Evolutionary conservation across 441 rosid species (phyloP).

Genomic region (Euphorbia schlechtendalii): DNA sequence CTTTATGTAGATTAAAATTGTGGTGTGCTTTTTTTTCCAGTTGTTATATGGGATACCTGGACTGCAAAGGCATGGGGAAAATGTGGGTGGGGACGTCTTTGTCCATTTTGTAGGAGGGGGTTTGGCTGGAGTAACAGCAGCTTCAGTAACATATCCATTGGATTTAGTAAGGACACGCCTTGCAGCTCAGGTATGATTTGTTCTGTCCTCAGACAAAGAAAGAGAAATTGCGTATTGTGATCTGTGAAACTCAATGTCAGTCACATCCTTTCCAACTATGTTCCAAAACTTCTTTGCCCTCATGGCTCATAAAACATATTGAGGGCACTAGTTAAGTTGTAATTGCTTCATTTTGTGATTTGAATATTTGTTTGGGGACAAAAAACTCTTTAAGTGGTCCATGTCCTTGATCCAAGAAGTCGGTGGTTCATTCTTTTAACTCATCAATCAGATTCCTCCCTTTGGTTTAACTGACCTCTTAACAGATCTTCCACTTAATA

Average conservation of each 20-base stretch:
- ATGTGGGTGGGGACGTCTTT: constrained; percentile 47
- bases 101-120: constrained; percentile 86
- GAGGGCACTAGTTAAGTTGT: background rate
- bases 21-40: constrained; percentile 35
- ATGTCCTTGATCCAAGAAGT: too few relatives aligned
- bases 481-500: too few relatives aligned
- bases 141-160: constrained; percentile 83
- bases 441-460: too few relatives aligned
- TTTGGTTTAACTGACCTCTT: too few relatives aligned
- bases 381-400: too few relatives aligned
- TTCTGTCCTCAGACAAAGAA: constrained; percentile 5
- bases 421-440: too few relatives aligned
- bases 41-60: constrained; percentile 48
- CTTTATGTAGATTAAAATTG: constrained; percentile 7
- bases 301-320: background rate
- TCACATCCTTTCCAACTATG: too few relatives aligned
- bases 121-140: constrained; percentile 92
- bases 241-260: too few relatives aligned
- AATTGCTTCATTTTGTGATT: background rate
- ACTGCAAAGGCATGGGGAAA: constrained; percentile 40
- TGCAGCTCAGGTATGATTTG: constrained; percentile 68
- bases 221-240: too few relatives aligned
- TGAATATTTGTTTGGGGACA: background rate
- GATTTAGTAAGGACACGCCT: constrained; percentile 97
- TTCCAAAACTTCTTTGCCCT: too few relatives aligned